These are phyloP conservation scores for Irpex lacteus DNA, from an alignment of 1,284 basidiomycete genomes.

Conservation along the genomic window DNA sequence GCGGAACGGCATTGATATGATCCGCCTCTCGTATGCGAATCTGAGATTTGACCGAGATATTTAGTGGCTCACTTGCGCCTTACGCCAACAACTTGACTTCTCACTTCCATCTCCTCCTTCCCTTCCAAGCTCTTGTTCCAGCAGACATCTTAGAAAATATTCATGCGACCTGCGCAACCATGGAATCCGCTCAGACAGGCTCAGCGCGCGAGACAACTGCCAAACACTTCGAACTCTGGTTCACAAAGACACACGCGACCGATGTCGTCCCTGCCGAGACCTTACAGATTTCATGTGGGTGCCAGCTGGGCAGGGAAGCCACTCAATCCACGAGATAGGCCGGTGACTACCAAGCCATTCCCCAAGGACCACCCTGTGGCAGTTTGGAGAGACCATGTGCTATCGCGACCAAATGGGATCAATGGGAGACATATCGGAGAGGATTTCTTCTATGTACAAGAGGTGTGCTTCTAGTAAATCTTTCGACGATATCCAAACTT, in stretches of 20 bases:
- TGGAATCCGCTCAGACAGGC: not conserved
- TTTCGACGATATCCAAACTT: not conserved
- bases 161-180: constrained; percentile 2
- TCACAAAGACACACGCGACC: constrained; percentile 1
- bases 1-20: not conserved
- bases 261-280: constrained; percentile 21
- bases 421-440: constrained; percentile 59
- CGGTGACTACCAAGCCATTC: constrained; percentile 48
- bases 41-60: not conserved
- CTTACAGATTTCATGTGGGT: constrained; percentile 44
- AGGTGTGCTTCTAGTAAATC: constrained; percentile 36
- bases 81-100: not conserved
- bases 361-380: constrained; percentile 63
- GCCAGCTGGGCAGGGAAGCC: constrained; percentile 81
- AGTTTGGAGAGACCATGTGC: constrained; percentile 66
- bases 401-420: constrained; percentile 44
- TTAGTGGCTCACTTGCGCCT: not conserved
- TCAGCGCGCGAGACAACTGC: not conserved
- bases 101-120: not conserved
- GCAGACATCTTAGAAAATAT: not conserved
- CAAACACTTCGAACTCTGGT: not conserved
- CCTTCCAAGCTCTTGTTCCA: not conserved
- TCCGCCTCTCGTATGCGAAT: not conserved
- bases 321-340: constrained; percentile 38
- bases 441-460: constrained; percentile 78